Base-by-base conservation (phyloP, 176 grass and related monocot species). In the Carex scoparia region DNA sequence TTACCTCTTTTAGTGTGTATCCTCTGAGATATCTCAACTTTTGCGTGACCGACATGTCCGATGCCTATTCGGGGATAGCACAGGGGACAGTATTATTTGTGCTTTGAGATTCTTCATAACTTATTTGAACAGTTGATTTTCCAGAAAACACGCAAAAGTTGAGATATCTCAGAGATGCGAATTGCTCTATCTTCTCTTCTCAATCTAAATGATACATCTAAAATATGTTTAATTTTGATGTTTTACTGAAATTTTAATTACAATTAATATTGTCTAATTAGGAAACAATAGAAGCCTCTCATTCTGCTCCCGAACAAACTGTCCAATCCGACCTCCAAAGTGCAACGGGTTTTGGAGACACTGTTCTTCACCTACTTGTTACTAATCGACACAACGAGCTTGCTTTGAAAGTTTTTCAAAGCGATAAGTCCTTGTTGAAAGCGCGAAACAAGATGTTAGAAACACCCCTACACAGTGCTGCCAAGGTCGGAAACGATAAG, bases 401-500 rank as follows among this genome's bases (percentile, higher is more conserved):
- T 2, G 64, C 64, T 67, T 31, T 13, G 12, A 15, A 15, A 4
- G 30, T 67, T 14, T 33, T 67, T 13, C 64, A 1, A 14, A 67
- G 12, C 0, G 64, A 67, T 10, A 5, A 0, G 28, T 13, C 2
- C 12, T 4, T 67, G 31, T 37, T 67, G 4, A 67, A 67, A 67
- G 65, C 0, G 11, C 4, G 3, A 0, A 67, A 67, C 4, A 14
- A 30, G 1, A 15, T 5, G 9, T 1, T 67, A 67, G 65, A 5
- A 23, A 82, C 16, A 65, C 85, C 85, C 33, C 11, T 87, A 15
- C 65, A 87, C 2, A 0, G 23, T 1, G 85, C 79, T 4, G 53
- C 13, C 0, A 31, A 28, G 4, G 54, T 19, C 1, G 18, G 79
- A 38, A 61, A 74, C 27, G 0, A 11, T 4, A 2, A 1, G 13